Conservation (phyloP, 2,329 filamentous ascomycete species). For the Stemphylium beticola region DNA sequence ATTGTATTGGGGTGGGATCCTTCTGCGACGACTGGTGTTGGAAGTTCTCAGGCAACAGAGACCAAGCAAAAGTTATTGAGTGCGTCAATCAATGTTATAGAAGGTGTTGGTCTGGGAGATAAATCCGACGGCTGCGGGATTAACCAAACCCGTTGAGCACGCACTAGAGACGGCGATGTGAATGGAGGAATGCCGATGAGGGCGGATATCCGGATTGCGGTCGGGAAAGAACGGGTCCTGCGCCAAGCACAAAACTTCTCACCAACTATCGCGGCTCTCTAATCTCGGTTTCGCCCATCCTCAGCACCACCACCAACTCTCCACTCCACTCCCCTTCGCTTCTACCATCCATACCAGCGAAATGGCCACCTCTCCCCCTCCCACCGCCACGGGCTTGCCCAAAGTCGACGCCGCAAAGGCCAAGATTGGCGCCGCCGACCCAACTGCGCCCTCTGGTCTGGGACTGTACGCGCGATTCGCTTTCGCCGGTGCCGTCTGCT, state of each 20-base stretch:
- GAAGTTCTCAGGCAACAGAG: too few relatives aligned
- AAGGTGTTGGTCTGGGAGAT: neutral
- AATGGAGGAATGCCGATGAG: conserved; percentile 19
- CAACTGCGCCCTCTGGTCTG: conserved; percentile 66
- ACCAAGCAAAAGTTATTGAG: too few relatives aligned
- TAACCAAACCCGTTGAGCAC: conserved; percentile 13
- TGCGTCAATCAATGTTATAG: too few relatives aligned
- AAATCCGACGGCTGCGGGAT: conserved; percentile 12
- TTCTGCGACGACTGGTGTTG: too few relatives aligned
- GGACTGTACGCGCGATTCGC: conserved; percentile 94
- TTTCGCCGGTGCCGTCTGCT: conserved; percentile 97
- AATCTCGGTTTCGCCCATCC: conserved; percentile 27
- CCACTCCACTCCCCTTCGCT: conserved; percentile 39
- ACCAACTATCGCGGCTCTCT: conserved; percentile 19
- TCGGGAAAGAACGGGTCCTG: conserved; percentile 21
- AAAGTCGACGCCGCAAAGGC: conserved; percentile 62
- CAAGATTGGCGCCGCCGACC: conserved; percentile 53
- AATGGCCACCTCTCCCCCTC: conserved; percentile 49
- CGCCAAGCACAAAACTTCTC: conserved; percentile 29
- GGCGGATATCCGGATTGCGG: conserved; percentile 18
- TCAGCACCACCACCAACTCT: conserved; percentile 24
- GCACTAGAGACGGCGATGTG: conserved; percentile 16
- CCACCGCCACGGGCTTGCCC: conserved; percentile 57
- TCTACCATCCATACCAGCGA: conserved; percentile 21
- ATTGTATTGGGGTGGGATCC: too few relatives aligned